These are phyloP conservation scores for Hericium alpestre DNA, from an alignment of 768 basidiomycete genomes.

Conservation along the genomic window DNA sequence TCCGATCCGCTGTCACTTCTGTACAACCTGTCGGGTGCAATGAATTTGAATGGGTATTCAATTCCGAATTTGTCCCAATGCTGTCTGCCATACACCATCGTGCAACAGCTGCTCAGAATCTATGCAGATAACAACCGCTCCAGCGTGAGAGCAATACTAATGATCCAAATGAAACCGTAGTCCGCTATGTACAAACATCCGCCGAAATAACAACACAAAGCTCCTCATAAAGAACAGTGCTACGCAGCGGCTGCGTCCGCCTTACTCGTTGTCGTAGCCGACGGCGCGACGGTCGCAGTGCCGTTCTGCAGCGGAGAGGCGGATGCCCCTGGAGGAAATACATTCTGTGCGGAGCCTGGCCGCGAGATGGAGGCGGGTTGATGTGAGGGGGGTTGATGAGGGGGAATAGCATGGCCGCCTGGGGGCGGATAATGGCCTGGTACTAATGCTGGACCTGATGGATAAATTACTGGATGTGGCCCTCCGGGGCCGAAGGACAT, in stretches of 20 bases:
- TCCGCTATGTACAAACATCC: not conserved
- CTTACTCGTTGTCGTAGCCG: not conserved
- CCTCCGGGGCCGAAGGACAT: constrained; percentile 38
- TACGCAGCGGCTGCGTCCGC: not conserved
- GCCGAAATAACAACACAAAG: not conserved
- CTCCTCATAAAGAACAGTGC: not conserved
- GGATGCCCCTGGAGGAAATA: not conserved
- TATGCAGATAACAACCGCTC: too few species aligned
- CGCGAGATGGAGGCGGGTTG: not conserved
- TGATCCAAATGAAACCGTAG: not conserved
- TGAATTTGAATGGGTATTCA: too few species aligned
- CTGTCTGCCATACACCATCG: too few species aligned
- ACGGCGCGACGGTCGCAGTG: not conserved
- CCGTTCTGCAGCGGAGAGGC: not conserved
- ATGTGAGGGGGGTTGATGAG: constrained; percentile 24
- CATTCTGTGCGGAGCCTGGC: not conserved
- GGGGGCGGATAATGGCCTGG: constrained; percentile 37
- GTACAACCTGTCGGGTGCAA: too few species aligned
- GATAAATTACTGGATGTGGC: constrained; percentile 23
- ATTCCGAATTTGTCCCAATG: too few species aligned
- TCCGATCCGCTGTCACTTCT: too few species aligned
- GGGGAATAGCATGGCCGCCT: constrained; percentile 30
- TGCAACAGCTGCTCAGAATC: too few species aligned
- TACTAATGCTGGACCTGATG: constrained; percentile 25
- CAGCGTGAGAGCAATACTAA: too few species aligned